Conservation (phyloP, 331 rosid species). For the Cydonia oblonga region DNA sequence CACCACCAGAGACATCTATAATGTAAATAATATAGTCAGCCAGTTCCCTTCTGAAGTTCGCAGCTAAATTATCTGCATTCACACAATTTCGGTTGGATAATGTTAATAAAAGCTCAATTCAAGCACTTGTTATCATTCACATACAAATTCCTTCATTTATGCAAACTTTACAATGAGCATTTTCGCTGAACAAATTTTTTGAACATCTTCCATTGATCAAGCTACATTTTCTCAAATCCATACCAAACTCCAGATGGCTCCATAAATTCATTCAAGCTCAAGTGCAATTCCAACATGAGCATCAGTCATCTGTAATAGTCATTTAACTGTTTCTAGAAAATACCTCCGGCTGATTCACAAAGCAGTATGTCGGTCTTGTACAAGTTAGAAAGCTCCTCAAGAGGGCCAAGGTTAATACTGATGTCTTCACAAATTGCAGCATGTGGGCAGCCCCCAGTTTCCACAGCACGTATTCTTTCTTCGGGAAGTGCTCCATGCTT, state of each 20-base stretch:
- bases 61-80: slow-evolving; percentile 86
- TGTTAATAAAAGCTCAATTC: not conserved
- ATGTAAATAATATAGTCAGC: slow-evolving; percentile 96
- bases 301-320: not conserved
- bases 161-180: not conserved
- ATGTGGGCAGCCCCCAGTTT: slow-evolving; percentile 96
- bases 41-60: slow-evolving; percentile 95
- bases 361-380: slow-evolving; percentile 74
- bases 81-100: not conserved
- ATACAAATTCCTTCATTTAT: not conserved
- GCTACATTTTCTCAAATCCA: not conserved
- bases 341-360: slow-evolving; percentile 99
- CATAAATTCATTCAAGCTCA: not conserved
- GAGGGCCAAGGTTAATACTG: slow-evolving; percentile 93
- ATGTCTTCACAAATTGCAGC: slow-evolving; percentile 95
- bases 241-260: not conserved
- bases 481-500: slow-evolving; percentile 80
- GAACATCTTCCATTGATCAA: not conserved
- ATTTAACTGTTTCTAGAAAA: not conserved
- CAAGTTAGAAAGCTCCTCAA: slow-evolving; percentile 83
- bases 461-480: slow-evolving; percentile 94
- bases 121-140: not conserved
- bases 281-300: not conserved
- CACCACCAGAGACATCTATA: slow-evolving; percentile 93
- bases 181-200: not conserved